Evolutionary conservation across 345 rosid genomes (phyloP), one percentile per base, ranked within the genome.

Genomic region (Geranium brycei): DNA sequence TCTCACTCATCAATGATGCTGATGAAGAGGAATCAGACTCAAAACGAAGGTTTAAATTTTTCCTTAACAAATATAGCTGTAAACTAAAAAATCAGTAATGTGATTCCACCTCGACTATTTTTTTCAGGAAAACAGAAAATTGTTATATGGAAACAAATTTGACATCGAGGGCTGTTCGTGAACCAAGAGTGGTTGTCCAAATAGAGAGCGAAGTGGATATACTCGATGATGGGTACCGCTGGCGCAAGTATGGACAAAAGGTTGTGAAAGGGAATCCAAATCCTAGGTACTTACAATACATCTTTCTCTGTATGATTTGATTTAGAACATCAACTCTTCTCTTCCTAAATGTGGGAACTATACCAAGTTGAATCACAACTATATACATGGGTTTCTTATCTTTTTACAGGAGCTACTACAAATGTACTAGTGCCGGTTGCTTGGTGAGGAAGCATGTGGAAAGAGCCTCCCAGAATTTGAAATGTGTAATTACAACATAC

Each of bases 261-360:
- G 87, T 85, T 58, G 91, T 85, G 60, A 85, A 81, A 74, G 91
- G 90, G 67, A 85, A 85, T 71, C 88, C 91, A 47, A 85, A 85
- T 53, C 91, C 91, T 16, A 83, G 91, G 91, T 85, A 81, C 57
- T 18, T 7, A n/a, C 31, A n/a, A 51, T 11, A 15, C 14, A 8
- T 31, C 12, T 40, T 17, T 60, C 35, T 6, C 31, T 5, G 4
- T 30, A 10, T 60, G 35, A 13, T 7, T 7, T 3, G 17, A 16
- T 13, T 7, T 7, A 19, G 35, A 8, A 16, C 10, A 35, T 35
- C 41, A 35, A 4, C 10, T 35, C 10, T 35, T 7, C 41, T 35
- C 10, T 0, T 35, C 10, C 41, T 35, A 4, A 7, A 35, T 35
- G 41, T 2, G 28, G 28, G 28, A 23, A 23, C 28, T 23, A 7